phyloP scores from a whole-genome alignment of 129 eudicot species.

The Centaurea solstitialis region DNA sequence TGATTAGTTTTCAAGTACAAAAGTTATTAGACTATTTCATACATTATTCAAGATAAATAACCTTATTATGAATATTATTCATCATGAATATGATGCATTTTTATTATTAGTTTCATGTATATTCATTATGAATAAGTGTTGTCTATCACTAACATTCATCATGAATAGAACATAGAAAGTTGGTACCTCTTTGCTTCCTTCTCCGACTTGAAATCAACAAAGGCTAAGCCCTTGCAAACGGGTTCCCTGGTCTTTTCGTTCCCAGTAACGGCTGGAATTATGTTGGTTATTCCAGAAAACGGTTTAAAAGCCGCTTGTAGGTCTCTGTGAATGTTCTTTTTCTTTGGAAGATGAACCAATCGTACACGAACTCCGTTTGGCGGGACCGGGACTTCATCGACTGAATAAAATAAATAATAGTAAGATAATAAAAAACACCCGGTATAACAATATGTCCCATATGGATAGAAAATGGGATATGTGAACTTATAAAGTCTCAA shows the following conservation, averaged over 20 bases:
- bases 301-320: conserved; percentile 69
- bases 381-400: conserved; percentile 33
- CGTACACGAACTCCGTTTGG: conserved; percentile 75
- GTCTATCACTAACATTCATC: no score
- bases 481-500: no score
- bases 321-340: conserved; percentile 81
- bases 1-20: background rate
- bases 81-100: background rate
- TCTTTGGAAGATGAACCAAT: conserved; percentile 83
- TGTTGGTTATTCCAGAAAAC: conserved; percentile 65
- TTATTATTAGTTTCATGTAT: background rate
- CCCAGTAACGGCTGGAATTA: conserved; percentile 74
- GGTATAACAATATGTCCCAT: no score
- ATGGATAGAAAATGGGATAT: no score
- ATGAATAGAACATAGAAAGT: background rate
- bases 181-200: conserved; percentile 78
- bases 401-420: conserved; percentile 20
- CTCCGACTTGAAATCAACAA: conserved; percentile 60
- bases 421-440: background rate
- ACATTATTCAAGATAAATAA: background rate
- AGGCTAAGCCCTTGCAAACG: conserved; percentile 83
- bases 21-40: background rate
- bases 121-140: background rate
- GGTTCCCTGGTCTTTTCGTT: conserved; percentile 93
- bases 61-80: background rate